Evolutionary conservation across 306 rosid species (phyloP), one percentile per base, ranked within the genome.

Genomic region (Delonix regia): DNA sequence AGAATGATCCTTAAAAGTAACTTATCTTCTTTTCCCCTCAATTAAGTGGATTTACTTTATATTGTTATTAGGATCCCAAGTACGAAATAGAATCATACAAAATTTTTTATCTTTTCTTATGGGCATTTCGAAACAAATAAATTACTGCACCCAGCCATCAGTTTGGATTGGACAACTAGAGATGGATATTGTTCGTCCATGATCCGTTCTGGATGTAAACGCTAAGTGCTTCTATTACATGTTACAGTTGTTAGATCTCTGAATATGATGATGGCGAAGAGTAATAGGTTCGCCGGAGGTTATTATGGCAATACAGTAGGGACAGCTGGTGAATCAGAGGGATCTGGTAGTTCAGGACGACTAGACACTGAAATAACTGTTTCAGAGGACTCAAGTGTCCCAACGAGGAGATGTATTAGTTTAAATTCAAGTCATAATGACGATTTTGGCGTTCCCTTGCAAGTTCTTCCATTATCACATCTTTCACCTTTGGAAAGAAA

Each of bases 291-390:
- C 16, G 69, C 88, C 55, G 91, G 92, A 49, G 87, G 89, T 45
- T 88, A 87, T 77, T 84, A 77, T 76, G 80, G 88, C 11, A 86
- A 83, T 78, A 87, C 89, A 5, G 45, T 83, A 15, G 88, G 73
- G 71, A 82, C 78, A 7, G 88, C 79, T 10, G 93, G 91, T 77
- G 94, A 91, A 81, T 93, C 88, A 16, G 97, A 93, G 83, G 95
- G 91, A 0, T 90, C 97, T 7, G 97, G 96, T 60, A 87, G 91
- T 83, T 91, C 98, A 0, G 98, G 97, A 36, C 55, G 88, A 60
- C 66, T 89, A 11, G 97, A 91, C 53, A 59, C 94, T 9, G 96
- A 90, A 78, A 76, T 90, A 28, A 87, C 91, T 0, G 90, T 87
- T 57, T 93, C 97, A 0, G 97, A 93, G 87, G 88, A 88, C 78